phyloP scores from a whole-genome alignment of 257 asterid genomes.

The Haberlea rhodopensis region DNA sequence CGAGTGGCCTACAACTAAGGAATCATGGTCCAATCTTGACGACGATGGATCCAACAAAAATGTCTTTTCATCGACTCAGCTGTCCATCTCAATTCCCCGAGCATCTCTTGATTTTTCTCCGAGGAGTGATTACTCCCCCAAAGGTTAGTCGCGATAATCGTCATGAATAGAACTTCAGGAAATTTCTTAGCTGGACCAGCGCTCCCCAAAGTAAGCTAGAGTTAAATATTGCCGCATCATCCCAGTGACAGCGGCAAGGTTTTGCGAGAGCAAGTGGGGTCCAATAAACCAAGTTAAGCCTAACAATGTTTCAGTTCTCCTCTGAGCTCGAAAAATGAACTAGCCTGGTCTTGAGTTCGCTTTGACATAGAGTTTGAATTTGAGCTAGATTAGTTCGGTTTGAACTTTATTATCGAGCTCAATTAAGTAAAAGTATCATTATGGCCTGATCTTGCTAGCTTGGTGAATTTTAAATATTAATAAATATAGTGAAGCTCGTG shows the following conservation, averaged over 20 bases:
- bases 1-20: conserved; percentile 83
- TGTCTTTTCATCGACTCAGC: conserved; percentile 69
- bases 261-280: too few species aligned
- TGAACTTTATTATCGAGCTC: too few species aligned
- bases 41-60: conserved; percentile 57
- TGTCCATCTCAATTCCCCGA: conserved; percentile 78
- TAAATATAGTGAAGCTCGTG: not conserved
- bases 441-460: not conserved
- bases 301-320: too few species aligned
- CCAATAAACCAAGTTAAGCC: too few species aligned
- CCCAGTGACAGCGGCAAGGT: not conserved
- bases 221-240: too few species aligned
- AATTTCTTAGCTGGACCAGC: too few species aligned
- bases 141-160: conserved; percentile 46
- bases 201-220: too few species aligned
- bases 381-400: too few species aligned
- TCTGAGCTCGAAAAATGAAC: too few species aligned
- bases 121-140: conserved; percentile 48
- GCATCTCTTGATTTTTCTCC: conserved; percentile 58
- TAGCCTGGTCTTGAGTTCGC: too few species aligned
- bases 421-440: not conserved
- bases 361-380: too few species aligned
- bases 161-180: not conserved
- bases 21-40: conserved; percentile 76
- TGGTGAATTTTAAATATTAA: not conserved